Conservation (phyloP, 805 yeast species). For the Candida sakaeoensis region DNA sequence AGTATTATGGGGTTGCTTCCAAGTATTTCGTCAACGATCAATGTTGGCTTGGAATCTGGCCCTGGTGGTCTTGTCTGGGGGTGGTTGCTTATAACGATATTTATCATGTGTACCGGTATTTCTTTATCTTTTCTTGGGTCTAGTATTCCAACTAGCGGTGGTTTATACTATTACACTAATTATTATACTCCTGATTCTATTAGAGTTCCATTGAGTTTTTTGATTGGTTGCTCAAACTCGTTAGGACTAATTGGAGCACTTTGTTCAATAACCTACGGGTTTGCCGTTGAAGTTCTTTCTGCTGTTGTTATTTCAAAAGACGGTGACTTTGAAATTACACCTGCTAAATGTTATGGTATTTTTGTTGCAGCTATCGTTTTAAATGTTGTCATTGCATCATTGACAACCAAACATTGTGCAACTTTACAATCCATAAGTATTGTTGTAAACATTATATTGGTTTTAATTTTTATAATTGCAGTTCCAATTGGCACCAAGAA, state of each 20-base stretch:
- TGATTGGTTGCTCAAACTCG: conserved; percentile 64
- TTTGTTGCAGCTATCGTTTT: conserved; percentile 55
- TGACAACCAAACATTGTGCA: conserved; percentile 53
- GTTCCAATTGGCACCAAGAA: conserved; percentile 41
- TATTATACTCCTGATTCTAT: conserved; percentile 54
- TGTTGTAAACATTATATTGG: conserved; percentile 46
- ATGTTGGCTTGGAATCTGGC: conserved; percentile 54
- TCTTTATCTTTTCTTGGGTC: conserved; percentile 63
- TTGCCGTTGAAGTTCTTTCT: conserved; percentile 55
- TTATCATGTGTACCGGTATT: conserved; percentile 53
- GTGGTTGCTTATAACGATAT: conserved; percentile 57
- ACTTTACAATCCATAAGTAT: conserved; percentile 57
- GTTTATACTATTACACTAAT: conserved; percentile 46
- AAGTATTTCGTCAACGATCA: conserved; percentile 52
- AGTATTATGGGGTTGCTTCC: conserved; percentile 68
- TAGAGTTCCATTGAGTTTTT: conserved; percentile 50
- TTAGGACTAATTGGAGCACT: conserved; percentile 61
- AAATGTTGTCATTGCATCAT: conserved; percentile 50
- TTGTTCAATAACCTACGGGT: conserved; percentile 65
- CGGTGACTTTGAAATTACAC: conserved; percentile 51
- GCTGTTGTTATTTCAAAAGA: conserved; percentile 51
- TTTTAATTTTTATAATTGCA: conserved; percentile 54
- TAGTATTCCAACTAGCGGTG: conserved; percentile 71
- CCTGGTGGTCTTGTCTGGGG: conserved; percentile 70
- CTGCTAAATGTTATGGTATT: conserved; percentile 56